Evolutionary conservation across 2,329 filamentous ascomycete species (phyloP), one percentile per base, ranked within the genome.

Genomic region (Colletotrichum endophyticum): DNA sequence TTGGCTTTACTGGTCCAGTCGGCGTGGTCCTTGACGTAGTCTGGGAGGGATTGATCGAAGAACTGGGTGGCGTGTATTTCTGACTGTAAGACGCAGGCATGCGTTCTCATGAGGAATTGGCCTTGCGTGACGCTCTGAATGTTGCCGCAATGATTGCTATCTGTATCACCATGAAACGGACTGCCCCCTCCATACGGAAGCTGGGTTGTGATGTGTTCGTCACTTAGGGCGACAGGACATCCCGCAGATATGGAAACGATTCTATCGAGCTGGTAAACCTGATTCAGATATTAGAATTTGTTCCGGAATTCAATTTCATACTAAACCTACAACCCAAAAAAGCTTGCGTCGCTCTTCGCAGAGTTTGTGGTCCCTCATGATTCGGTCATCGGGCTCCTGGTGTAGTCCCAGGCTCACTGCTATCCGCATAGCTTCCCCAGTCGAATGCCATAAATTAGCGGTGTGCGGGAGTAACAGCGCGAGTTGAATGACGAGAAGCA

Each of bases 241-340:
- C 44, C 44, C 12, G n/a, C 44, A 53, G 44, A 53, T 22, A 53
- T 53, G 12, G 44, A 53, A 53, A 53, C 44, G n/a, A 53, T 53
- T 12, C 44, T 53, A 13, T 53, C 44, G 2, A 53, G 44, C n/a
- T 22, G 44, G 44, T 53, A 53, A 13, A 53, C n/a, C 44, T 53
- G 11, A 13, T 13, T 22, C 0, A 53, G n/a, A 22, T 25, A 2
- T 53, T 25, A 53, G 44, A n/a, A 22, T 6, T 22, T 13, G 44
- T 22, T 53, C 12, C n/a, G 3, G 12, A 8, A 13, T 13, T 4
- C 0, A 0, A 4, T 5, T 2, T 5, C 11, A 53, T 13, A 53
- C 44, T 13, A 8, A 1, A 53, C 44, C 11, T 53, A 53, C 44
- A 13, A 25, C 12, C 44, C 44, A 53, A 22, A 53, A 53, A 3